A percentile compares a stretch with the other conserved stretches of the same genome.
These are phyloP conservation scores for Tolypocladium cylindrosporum DNA, from an alignment of 2,329 filamentous ascomycete species.

Conservation along the genomic window DNA sequence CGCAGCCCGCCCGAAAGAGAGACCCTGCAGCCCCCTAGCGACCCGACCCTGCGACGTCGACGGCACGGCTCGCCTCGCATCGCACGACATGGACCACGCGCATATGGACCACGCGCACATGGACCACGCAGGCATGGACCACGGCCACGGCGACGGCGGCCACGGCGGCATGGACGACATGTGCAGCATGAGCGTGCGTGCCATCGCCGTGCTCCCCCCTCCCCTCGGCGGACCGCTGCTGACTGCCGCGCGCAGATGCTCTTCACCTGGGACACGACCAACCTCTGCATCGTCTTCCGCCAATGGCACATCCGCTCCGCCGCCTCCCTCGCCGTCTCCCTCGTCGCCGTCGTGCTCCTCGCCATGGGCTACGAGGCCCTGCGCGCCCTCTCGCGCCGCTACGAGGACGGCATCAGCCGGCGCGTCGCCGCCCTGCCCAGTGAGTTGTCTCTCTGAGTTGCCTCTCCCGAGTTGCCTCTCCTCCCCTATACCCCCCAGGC, in stretches of 20 bases:
- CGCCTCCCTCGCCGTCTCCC: slow-evolving; percentile 66
- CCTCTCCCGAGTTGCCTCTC: no score
- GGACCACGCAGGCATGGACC: slow-evolving; percentile 34
- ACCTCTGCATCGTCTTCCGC: slow-evolving; percentile 93
- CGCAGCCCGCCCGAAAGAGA: not conserved
- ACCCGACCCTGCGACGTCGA: not conserved
- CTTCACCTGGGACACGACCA: slow-evolving; percentile 88
- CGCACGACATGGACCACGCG: not conserved
- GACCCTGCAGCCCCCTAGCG: no score
- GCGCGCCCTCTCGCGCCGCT: slow-evolving; percentile 64
- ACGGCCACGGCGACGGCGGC: slow-evolving; percentile 28
- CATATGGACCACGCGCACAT: slow-evolving; percentile 17
- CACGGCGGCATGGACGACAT: slow-evolving; percentile 46
- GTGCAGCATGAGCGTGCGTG: slow-evolving; percentile 81
- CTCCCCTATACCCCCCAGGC: not conserved
- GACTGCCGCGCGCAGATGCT: slow-evolving; percentile 59
- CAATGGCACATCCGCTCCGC: slow-evolving; percentile 79
- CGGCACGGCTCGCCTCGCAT: not conserved
- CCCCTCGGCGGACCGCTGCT: not conserved
- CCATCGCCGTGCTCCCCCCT: not conserved
- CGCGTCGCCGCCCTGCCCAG: slow-evolving; percentile 39
- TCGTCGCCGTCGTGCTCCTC: slow-evolving; percentile 71
- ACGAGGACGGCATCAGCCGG: slow-evolving; percentile 51
- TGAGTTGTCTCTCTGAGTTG: slow-evolving; percentile 26
- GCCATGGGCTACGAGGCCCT: slow-evolving; percentile 90